These are phyloP conservation scores for Acanthamoeba castellanii DNA, from an alignment of 208 protist species.

Conservation along the genomic window DNA sequence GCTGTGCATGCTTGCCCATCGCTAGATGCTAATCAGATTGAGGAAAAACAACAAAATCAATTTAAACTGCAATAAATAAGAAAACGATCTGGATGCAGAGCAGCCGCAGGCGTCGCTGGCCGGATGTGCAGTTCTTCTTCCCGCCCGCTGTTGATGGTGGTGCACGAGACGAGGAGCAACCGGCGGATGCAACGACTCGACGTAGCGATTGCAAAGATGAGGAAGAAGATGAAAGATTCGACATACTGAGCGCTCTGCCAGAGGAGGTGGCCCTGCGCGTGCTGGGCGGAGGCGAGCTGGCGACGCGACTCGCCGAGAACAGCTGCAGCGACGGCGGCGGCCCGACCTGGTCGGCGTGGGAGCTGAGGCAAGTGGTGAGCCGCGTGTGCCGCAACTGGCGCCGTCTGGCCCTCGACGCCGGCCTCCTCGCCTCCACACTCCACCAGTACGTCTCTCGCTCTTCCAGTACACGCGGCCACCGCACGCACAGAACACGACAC, in stretches of 20 bases:
- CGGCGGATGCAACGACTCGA: background rate
- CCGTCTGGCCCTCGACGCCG: background rate
- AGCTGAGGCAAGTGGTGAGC: background rate
- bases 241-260: background rate
- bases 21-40: background rate
- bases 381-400: background rate
- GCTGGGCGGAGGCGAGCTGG: background rate
- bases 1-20: constrained; percentile 88
- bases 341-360: background rate
- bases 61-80: background rate
- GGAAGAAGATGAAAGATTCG: background rate
- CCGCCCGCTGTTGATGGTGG: too few species aligned
- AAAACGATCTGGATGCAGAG: background rate
- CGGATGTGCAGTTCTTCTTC: background rate
- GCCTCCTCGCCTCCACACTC: constrained; percentile 2
- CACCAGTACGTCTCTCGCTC: background rate
- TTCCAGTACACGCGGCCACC: background rate
- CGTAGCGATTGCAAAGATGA: background rate
- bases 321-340: background rate
- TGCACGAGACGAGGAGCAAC: background rate
- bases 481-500: too few species aligned
- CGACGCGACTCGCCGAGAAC: background rate
- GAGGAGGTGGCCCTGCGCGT: background rate
- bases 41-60: background rate
- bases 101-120: background rate